These are phyloP conservation scores for Sungouiozyma intestinalis DNA, from an alignment of 805 yeast species.

Conservation along the genomic window DNA sequence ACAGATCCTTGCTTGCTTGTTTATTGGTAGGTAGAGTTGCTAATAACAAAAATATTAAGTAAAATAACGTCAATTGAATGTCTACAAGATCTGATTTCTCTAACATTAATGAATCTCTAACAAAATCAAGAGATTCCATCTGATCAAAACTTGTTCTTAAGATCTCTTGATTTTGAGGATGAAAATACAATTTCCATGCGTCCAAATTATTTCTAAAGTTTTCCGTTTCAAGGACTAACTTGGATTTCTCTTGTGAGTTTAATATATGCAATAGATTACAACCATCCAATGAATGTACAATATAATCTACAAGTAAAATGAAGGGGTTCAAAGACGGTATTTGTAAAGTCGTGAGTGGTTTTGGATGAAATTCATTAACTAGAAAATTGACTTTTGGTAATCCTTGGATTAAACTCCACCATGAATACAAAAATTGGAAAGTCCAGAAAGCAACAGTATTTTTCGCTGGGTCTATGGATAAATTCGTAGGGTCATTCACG, in stretches of 20 bases:
- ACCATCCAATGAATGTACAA: conserved; percentile 16
- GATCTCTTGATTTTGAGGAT: conserved; percentile 16
- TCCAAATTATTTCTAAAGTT: conserved; percentile 15
- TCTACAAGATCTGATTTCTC: conserved; percentile 20
- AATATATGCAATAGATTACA: conserved; percentile 14
- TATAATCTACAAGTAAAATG: conserved; percentile 12
- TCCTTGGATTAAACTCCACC: conserved; percentile 24
- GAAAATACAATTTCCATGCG: conserved; percentile 20
- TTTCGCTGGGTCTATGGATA: no score
- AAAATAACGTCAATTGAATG: conserved; percentile 22
- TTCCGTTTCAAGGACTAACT: conserved; percentile 13
- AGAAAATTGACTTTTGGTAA: conserved; percentile 20
- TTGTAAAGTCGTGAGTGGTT: conserved; percentile 10
- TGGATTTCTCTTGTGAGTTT: conserved; percentile 4
- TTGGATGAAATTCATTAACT: conserved; percentile 20
- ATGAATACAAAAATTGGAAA: conserved; percentile 22
- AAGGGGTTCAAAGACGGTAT: conserved; percentile 18
- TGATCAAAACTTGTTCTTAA: not conserved
- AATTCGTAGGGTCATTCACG: no score
- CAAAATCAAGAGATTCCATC: not conserved
- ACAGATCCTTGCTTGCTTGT: not conserved
- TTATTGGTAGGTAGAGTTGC: not conserved
- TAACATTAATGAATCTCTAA: conserved; percentile 1
- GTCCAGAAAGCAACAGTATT: conserved; percentile 20
- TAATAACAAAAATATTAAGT: conserved; percentile 11